Percentiles rank a stretch among this genome's conserved stretches.
Evolutionary conservation across 306 rosid species (phyloP).

Genomic region (Ammopiptanthus mongolicus): DNA sequence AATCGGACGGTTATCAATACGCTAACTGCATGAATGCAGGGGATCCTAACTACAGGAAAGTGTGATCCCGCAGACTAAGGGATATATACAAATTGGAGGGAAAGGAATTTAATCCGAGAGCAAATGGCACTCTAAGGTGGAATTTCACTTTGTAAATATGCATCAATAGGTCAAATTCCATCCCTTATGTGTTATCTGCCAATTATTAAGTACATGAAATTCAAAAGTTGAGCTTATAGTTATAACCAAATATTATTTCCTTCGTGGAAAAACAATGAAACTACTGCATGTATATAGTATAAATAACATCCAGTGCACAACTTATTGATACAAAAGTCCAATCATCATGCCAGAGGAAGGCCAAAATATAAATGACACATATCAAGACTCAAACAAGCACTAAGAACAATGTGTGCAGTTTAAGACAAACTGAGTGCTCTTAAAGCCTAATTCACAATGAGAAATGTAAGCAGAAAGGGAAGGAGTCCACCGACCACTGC

Average conservation of each 20-base stretch:
- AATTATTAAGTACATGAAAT: neutral
- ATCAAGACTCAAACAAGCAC: neutral
- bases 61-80: no score
- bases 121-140: no score
- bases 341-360: neutral
- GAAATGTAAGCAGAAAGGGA: constrained; percentile 23
- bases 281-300: neutral
- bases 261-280: neutral
- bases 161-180: neutral
- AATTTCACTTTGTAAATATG: neutral
- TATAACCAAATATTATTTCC: neutral
- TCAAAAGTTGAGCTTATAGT: neutral
- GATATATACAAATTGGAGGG: no score
- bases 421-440: neutral
- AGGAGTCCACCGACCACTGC: constrained; percentile 27
- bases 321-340: neutral
- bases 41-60: no score
- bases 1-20: no score
- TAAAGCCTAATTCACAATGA: constrained; percentile 20
- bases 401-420: neutral
- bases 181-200: neutral
- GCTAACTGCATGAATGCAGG: no score
- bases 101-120: no score
- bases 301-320: neutral
- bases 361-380: neutral